Evolutionary conservation across 495 filamentous ascomycete genomes (phyloP).

Genomic region (Glutinoglossum americanum): DNA sequence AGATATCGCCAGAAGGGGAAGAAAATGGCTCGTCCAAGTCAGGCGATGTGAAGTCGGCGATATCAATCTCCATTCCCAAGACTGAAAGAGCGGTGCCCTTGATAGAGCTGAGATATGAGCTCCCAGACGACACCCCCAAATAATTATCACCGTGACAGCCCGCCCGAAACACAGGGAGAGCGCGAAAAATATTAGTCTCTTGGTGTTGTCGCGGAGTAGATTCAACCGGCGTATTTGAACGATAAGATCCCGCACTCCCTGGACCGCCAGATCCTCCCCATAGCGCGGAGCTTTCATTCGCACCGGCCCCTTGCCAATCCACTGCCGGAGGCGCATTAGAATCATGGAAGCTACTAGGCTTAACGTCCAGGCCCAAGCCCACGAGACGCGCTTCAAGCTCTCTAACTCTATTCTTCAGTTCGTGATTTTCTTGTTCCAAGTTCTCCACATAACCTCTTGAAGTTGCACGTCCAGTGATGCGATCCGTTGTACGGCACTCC

Average conservation of each 20-base stretch:
- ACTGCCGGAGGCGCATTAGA: background rate
- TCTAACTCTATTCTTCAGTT: slow-evolving; percentile 26
- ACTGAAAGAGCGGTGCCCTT: slow-evolving; percentile 52
- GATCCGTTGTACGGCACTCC: slow-evolving; percentile 63
- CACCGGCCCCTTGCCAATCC: background rate
- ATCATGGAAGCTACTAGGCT: slow-evolving; percentile 10
- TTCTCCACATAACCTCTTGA: slow-evolving; percentile 53
- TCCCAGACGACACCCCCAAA: slow-evolving; percentile 46
- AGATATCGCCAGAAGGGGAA: slow-evolving; percentile 21
- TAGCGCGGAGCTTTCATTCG: background rate
- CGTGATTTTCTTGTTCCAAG: slow-evolving; percentile 17
- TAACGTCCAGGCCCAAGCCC: slow-evolving; percentile 14
- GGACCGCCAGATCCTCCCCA: background rate
- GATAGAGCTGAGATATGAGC: slow-evolving; percentile 44
- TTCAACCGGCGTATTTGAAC: slow-evolving; percentile 4
- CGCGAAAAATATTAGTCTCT: slow-evolving; percentile 22
- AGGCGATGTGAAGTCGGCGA: slow-evolving; percentile 43
- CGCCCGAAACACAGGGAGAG: slow-evolving; percentile 27
- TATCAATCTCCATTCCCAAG: slow-evolving; percentile 55
- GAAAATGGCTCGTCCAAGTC: slow-evolving; percentile 38
- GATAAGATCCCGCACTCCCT: background rate
- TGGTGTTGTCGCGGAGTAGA: slow-evolving; percentile 9
- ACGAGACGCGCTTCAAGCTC: slow-evolving; percentile 26
- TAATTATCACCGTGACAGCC: slow-evolving; percentile 43
- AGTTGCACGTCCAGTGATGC: slow-evolving; percentile 63